Evolutionary conservation across 2,329 filamentous ascomycete genomes (phyloP).

Genomic region (Podosphaera xanthii): DNA sequence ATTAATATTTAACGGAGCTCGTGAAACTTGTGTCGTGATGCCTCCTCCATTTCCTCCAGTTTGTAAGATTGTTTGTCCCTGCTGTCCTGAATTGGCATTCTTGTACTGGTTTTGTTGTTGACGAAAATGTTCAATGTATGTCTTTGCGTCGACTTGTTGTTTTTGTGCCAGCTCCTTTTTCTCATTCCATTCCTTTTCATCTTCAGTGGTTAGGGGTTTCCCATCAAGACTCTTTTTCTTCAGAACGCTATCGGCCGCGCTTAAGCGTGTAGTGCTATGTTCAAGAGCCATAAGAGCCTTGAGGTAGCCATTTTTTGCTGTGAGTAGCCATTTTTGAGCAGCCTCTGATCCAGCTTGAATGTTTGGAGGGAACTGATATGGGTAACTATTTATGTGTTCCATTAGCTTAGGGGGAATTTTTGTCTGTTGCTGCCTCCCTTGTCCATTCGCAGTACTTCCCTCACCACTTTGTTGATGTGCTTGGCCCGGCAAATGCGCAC

Average conservation of each 20-base stretch:
- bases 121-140: constrained; percentile 25
- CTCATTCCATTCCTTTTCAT: constrained; percentile 22
- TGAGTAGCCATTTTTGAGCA: constrained; percentile 24
- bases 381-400: constrained; percentile 25
- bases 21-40: background rate
- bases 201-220: constrained; percentile 23
- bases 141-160: constrained; percentile 23
- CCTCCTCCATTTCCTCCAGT: background rate
- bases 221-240: constrained; percentile 23
- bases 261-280: constrained; percentile 19
- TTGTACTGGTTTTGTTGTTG: constrained; percentile 17
- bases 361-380: constrained; percentile 23
- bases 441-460: constrained; percentile 4
- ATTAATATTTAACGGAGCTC: constrained; percentile 14
- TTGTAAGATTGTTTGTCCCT: constrained; percentile 2
- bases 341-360: constrained; percentile 22
- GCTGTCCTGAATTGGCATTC: constrained; percentile 10
- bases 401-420: constrained; percentile 17
- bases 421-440: constrained; percentile 7
- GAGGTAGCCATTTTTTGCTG: constrained; percentile 24
- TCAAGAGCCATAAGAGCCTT: constrained; percentile 29
- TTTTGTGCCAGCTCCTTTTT: constrained; percentile 24
- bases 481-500: constrained; percentile 4
- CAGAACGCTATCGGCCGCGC: constrained; percentile 21
- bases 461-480: constrained; percentile 5